phyloP scores from a whole-genome alignment of 2,329 filamentous ascomycete genomes.

The Penicillium paneum region DNA sequence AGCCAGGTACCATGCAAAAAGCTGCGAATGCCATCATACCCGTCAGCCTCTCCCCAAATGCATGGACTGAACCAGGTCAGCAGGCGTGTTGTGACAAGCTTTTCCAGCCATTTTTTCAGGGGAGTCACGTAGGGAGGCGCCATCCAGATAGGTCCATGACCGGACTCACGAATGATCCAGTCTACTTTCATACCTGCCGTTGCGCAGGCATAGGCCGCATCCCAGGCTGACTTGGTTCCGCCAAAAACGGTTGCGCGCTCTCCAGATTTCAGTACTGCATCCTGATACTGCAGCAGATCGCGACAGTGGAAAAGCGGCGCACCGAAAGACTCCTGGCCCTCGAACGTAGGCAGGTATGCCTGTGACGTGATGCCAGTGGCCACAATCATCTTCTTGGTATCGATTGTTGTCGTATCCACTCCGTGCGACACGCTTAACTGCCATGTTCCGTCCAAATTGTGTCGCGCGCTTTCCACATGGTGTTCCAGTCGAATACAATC shows the following conservation, averaged over 20 bases:
- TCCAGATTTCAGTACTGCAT: constrained; percentile 30
- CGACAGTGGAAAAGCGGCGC: constrained; percentile 58
- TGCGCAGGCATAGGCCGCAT: constrained; percentile 59
- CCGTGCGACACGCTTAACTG: constrained; percentile 22
- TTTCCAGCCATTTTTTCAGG: constrained; percentile 65
- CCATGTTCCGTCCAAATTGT: constrained; percentile 40
- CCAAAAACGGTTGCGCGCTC: constrained; percentile 52
- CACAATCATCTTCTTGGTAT: constrained; percentile 55
- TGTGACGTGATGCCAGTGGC: constrained; percentile 61
- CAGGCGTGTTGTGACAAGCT: constrained; percentile 63
- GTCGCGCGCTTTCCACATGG: constrained; percentile 50
- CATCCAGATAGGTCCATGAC: constrained; percentile 44
- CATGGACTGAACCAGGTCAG: constrained; percentile 74
- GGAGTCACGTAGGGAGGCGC: constrained; percentile 58
- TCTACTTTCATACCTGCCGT: constrained; percentile 50
- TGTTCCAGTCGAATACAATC: constrained; percentile 51
- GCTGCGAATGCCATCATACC: constrained; percentile 46
- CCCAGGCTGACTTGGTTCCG: constrained; percentile 62
- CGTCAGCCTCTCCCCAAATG: constrained; percentile 65
- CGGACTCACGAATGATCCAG: constrained; percentile 42
- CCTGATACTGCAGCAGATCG: constrained; percentile 47
- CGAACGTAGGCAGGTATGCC: constrained; percentile 53
- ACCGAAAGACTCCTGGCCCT: constrained; percentile 50
- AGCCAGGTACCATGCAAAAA: constrained; percentile 53
- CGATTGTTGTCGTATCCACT: constrained; percentile 18